Conservation (phyloP, 495 filamentous ascomycete species). For the Talaromyces thailandensis region DNA sequence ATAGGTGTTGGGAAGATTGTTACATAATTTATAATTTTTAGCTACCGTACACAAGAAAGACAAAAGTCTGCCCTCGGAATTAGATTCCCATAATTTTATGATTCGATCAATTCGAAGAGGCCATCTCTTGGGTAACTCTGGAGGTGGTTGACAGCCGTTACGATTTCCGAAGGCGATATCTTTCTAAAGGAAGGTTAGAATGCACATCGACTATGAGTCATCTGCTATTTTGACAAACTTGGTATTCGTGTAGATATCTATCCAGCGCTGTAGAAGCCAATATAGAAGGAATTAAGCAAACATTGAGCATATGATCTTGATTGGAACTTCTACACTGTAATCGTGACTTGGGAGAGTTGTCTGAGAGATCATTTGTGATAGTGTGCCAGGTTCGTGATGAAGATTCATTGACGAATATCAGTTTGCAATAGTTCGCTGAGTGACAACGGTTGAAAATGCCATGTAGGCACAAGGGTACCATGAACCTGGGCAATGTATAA, state of each 20-base stretch:
- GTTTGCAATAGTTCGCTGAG: too few species aligned
- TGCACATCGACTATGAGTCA: background rate
- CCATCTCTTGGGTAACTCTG: conserved; percentile 23
- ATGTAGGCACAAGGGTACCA: background rate
- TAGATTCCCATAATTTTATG: conserved; percentile 22
- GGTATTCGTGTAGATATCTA: background rate
- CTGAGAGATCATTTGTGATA: background rate
- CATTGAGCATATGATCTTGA: background rate
- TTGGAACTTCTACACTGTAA: background rate
- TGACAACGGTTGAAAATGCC: too few species aligned
- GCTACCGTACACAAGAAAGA: conserved; percentile 24
- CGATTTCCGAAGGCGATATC: conserved; percentile 10
- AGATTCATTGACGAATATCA: background rate
- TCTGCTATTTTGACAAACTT: background rate
- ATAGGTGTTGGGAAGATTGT: conserved; percentile 20
- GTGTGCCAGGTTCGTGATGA: background rate
- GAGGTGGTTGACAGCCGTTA: conserved; percentile 24
- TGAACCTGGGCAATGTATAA: background rate
- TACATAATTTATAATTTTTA: conserved; percentile 23
- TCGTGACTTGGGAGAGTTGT: background rate
- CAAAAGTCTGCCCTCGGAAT: conserved; percentile 22
- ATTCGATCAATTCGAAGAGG: conserved; percentile 31
- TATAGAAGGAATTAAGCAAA: background rate
- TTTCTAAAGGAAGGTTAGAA: background rate
- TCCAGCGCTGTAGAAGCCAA: background rate